A percentile compares a stretch with the other conserved stretches of the same genome.
Evolutionary conservation across 2,329 filamentous ascomycete species (phyloP).

Genomic region (Colletotrichum endophyticum): DNA sequence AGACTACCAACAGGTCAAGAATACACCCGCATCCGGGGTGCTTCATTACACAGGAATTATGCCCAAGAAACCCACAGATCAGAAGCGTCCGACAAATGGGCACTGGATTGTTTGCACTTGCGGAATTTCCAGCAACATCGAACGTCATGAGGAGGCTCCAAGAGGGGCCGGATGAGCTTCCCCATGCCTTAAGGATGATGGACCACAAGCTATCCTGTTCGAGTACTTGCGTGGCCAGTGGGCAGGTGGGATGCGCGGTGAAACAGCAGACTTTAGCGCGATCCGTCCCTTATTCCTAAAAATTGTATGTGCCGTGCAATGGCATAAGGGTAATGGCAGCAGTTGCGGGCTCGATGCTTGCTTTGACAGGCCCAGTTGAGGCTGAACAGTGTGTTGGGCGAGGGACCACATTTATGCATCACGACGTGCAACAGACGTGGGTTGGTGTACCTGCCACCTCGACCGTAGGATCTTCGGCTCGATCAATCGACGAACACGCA

Average conservation of each 20-base stretch:
- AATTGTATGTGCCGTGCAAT: background rate
- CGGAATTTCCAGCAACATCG: background rate
- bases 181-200: background rate
- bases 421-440: background rate
- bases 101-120: background rate
- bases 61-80: background rate
- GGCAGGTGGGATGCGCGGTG: background rate
- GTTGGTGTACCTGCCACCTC: background rate
- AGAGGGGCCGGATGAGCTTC: background rate
- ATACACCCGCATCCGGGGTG: background rate
- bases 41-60: background rate
- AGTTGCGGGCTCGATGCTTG: background rate
- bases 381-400: background rate
- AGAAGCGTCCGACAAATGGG: background rate
- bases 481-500: background rate
- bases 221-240: background rate
- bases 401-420: background rate
- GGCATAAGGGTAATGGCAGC: background rate
- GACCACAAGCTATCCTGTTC: background rate
- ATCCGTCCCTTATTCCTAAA: background rate
- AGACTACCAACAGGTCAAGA: background rate
- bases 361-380: background rate
- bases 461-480: background rate
- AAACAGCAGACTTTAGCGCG: background rate
- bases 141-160: background rate